Conservation (phyloP, 2,329 filamentous ascomycete species). For the Diaporthe capsici region DNA sequence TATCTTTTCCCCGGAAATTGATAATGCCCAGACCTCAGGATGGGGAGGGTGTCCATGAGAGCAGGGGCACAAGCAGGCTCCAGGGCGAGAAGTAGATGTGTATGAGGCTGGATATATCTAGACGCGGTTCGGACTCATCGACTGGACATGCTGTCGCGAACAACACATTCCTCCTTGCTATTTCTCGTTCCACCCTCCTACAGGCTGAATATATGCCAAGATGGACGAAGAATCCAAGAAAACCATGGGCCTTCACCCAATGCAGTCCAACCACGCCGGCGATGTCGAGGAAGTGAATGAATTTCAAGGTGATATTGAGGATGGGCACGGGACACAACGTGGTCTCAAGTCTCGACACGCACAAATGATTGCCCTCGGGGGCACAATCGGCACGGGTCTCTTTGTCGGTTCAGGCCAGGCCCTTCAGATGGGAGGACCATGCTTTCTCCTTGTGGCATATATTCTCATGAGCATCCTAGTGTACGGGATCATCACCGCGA, state of each 20-base stretch:
- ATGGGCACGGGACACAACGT: neutral
- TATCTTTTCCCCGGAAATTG: neutral
- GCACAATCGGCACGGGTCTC: conserved; percentile 59
- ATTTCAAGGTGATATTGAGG: neutral
- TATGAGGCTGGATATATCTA: neutral
- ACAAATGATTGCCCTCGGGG: conserved; percentile 63
- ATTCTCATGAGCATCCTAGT: conserved; percentile 60
- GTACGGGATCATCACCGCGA: conserved; percentile 60
- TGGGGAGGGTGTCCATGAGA: neutral
- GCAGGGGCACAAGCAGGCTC: neutral
- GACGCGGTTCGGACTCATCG: neutral
- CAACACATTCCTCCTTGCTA: neutral
- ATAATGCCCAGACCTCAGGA: neutral
- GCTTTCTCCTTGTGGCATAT: conserved; percentile 58
- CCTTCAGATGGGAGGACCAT: conserved; percentile 57
- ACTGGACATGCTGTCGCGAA: neutral
- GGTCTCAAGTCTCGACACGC: conserved; percentile 59
- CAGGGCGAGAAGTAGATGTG: neutral
- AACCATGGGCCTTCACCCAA: neutral
- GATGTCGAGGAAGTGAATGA: neutral
- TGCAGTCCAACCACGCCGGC: neutral
- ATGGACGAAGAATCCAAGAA: neutral
- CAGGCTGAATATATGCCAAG: neutral
- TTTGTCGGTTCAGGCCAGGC: conserved; percentile 62
- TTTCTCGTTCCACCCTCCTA: neutral